A percentile compares a stretch with the other conserved stretches of the same genome.
phyloP scores from a whole-genome alignment of 495 filamentous ascomycete genomes.

The Neurospora sp. region DNA sequence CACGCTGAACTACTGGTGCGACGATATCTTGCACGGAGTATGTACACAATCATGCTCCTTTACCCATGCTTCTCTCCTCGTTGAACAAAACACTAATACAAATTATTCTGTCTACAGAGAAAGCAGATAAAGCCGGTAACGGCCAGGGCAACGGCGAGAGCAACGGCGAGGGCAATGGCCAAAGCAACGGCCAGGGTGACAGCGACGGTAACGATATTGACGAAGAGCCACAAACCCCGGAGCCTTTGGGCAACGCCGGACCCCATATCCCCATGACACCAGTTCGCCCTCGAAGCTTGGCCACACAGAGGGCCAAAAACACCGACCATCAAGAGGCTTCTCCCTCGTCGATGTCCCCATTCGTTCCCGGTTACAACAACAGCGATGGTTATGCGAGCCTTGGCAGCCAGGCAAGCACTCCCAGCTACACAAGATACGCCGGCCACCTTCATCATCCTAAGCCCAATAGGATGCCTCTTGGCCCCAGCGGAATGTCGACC shows the following conservation, averaged over 20 bases:
- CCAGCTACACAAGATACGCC: background rate
- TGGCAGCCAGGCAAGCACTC: background rate
- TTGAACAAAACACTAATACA: background rate
- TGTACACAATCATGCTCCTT: background rate
- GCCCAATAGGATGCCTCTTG: background rate
- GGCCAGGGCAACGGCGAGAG: background rate
- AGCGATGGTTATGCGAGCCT: background rate
- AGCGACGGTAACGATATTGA: background rate
- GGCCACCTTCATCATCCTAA: background rate
- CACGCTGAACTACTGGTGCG: slow-evolving; percentile 15
- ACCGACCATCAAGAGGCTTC: background rate
- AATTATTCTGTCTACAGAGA: background rate
- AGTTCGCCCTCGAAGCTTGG: background rate
- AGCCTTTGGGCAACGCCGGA: background rate
- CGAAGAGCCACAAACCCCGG: background rate
- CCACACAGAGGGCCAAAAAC: background rate
- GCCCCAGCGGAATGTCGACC: background rate
- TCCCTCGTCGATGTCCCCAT: background rate
- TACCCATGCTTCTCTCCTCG: background rate
- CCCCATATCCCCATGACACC: background rate
- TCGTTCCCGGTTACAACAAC: background rate
- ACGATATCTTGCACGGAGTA: slow-evolving; percentile 12
- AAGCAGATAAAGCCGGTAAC: background rate
- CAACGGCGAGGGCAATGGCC: background rate
- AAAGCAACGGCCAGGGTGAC: background rate